Evolutionary conservation across 495 filamentous ascomycete genomes (phyloP), one percentile per base, ranked within the genome.

Genomic region (Penicillium waksmanii): DNA sequence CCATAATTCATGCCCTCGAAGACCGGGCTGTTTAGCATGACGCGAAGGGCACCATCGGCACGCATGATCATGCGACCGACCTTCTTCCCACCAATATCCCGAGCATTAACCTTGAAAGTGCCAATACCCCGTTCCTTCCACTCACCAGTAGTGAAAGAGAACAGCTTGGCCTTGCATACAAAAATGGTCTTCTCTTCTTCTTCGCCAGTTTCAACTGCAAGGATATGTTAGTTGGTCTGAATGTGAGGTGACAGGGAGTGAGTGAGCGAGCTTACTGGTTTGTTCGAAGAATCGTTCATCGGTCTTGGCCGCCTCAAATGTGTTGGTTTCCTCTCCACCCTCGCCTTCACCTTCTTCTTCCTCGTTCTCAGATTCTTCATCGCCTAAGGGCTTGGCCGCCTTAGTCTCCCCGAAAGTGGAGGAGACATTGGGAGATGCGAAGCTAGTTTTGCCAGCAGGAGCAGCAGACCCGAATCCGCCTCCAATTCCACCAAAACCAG

Each of bases 81-180:
- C 57, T 77, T 80, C 10, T 69, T 67, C 12, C 84, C 81, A 50
- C 86, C 81, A 5, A 68, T 66, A 7, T 77, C 71, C n/a, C 56
- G 60, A 10, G 88, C 85, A 65, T 97, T 96, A 67, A 97, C 80
- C 74, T 93, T 93, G 64, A 97, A 82, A 52, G 84, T 87, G 35
- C 93, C 93, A 9, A 86, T 80, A 18, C 93, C 93, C 23, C 92
- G 85, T 73, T 97, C 93, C 66, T 91, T 92, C 93, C 93, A 97
- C n/a, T 81, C 80, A 61, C 88, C 89, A 55, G 84, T 77, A 33
- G 82, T 77, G 63, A 92, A 89, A 47, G 85, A 72, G 74, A 86
- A 97, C 33, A 97, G 82, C 75, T 93, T 96, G 18, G 89, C 88
- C 68, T 80, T 89, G 79, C 66, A 90, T 46, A 65, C 83, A 73